A percentile compares a stretch with the other conserved stretches of the same genome.
phyloP scores from a whole-genome alignment of 192 early-diverging fungal species.

The Mortierella alpina region DNA sequence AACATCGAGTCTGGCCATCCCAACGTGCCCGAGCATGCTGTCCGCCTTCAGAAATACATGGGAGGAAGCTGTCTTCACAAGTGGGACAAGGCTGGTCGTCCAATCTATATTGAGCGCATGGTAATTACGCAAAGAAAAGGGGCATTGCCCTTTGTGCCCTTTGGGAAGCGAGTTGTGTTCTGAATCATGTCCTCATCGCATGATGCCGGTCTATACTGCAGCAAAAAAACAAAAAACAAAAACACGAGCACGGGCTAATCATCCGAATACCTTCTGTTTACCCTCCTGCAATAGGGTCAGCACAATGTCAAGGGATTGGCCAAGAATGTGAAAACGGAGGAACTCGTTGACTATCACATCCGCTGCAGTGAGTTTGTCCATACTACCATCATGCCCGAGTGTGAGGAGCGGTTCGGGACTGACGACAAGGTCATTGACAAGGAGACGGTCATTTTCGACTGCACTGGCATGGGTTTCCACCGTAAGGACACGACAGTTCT shows the following conservation, averaged over 20 bases:
- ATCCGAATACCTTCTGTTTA: not conserved
- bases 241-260: not conserved
- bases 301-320: conserved; percentile 75
- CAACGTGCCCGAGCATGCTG: conserved; percentile 70
- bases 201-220: not conserved
- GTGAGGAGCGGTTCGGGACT: conserved; percentile 71
- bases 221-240: not conserved
- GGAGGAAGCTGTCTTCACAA: conserved; percentile 87
- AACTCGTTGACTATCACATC: conserved; percentile 75
- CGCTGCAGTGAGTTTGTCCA: conserved; percentile 77
- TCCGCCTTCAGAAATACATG: conserved; percentile 71
- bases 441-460: conserved; percentile 91
- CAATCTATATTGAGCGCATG: conserved; percentile 92
- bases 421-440: conserved; percentile 74
- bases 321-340: conserved; percentile 66
- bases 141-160: too few relatives aligned
- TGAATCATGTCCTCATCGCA: not conserved
- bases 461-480: conserved; percentile 85
- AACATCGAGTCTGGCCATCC: conserved; percentile 68
- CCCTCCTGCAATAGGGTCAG: conserved; percentile 56
- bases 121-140: conserved; percentile 56
- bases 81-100: conserved; percentile 88
- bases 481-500: conserved; percentile 56
- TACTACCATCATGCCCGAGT: conserved; percentile 81
- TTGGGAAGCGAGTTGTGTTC: too few relatives aligned